Evolutionary conservation across 371 early-diverging fungal genomes (phyloP).

Genomic region (Actinomortierella ambigua): DNA sequence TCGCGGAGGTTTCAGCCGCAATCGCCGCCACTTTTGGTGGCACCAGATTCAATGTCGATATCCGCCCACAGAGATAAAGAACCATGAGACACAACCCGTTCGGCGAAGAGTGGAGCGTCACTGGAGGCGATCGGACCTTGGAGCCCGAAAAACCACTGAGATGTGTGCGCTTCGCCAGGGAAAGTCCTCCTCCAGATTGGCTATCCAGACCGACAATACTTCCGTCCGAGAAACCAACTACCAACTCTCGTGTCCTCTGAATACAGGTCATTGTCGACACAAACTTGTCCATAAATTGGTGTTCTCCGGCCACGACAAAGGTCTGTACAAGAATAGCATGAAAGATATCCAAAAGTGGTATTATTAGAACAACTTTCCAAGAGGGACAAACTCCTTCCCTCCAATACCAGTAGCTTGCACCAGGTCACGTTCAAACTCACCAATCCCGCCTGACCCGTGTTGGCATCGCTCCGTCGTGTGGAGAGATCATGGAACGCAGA

Average conservation of each 20-base stretch:
- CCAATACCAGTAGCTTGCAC: too few species aligned
- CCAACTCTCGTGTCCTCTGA: slow-evolving; percentile 28
- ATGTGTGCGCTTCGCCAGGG: slow-evolving; percentile 15
- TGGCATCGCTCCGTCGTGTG: slow-evolving; percentile 40
- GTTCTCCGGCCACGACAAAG: slow-evolving; percentile 38
- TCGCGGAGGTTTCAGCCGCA: too few species aligned
- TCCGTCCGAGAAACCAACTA: slow-evolving; percentile 40
- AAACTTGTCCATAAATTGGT: slow-evolving; percentile 31
- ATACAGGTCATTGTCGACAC: slow-evolving; percentile 23
- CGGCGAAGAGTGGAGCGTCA: slow-evolving; percentile 29
- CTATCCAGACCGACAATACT: slow-evolving; percentile 37
- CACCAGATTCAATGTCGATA: too few species aligned
- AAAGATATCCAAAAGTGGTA: too few species aligned
- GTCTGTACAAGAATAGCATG: slow-evolving; percentile 16
- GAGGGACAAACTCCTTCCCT: too few species aligned
- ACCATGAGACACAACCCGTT: slow-evolving; percentile 21
- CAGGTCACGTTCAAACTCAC: too few species aligned
- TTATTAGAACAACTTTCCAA: too few species aligned
- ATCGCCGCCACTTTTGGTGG: too few species aligned
- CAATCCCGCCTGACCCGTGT: slow-evolving; percentile 35
- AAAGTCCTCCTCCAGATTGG: slow-evolving; percentile 24
- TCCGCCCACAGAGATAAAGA: too few species aligned
- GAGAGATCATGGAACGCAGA: slow-evolving; percentile 43
- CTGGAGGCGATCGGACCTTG: slow-evolving; percentile 7
- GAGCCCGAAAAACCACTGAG: slow-evolving; percentile 21